Conservation (phyloP, 2,329 filamentous ascomycete genomes). For the Fusarium xylarioides region DNA sequence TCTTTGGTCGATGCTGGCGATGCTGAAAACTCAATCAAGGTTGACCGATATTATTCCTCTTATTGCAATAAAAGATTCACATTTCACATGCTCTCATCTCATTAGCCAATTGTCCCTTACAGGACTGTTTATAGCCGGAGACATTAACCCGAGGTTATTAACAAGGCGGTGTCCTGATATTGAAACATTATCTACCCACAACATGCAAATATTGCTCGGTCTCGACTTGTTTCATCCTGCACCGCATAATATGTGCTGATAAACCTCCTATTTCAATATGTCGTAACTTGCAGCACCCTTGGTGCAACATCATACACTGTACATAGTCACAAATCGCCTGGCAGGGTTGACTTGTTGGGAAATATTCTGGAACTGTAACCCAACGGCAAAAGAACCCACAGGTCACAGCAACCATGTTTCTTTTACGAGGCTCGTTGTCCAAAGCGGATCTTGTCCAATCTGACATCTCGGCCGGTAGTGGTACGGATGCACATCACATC, state of each 20-base stretch:
- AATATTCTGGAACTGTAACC: conserved; percentile 25
- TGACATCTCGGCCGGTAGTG: conserved; percentile 31
- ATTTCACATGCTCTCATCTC: conserved; percentile 8
- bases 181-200: conserved; percentile 20
- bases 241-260: conserved; percentile 4
- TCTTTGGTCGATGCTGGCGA: not conserved
- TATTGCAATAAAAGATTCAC: not conserved
- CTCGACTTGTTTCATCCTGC: conserved; percentile 9
- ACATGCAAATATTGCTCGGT: not conserved
- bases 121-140: not conserved
- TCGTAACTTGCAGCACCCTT: not conserved
- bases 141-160: conserved; percentile 6
- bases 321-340: not conserved
- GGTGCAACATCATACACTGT: conserved; percentile 1
- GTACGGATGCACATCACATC: not conserved
- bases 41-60: not conserved
- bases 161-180: conserved; percentile 9
- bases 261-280: conserved; percentile 8
- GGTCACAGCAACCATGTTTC: conserved; percentile 14
- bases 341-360: conserved; percentile 28
- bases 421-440: conserved; percentile 14
- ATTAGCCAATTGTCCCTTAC: not conserved
- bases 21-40: not conserved
- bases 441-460: conserved; percentile 26
- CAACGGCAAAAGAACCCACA: conserved; percentile 14